phyloP scores from a whole-genome alignment of 257 asterid genomes.

The Thymus quinquecostatus region DNA sequence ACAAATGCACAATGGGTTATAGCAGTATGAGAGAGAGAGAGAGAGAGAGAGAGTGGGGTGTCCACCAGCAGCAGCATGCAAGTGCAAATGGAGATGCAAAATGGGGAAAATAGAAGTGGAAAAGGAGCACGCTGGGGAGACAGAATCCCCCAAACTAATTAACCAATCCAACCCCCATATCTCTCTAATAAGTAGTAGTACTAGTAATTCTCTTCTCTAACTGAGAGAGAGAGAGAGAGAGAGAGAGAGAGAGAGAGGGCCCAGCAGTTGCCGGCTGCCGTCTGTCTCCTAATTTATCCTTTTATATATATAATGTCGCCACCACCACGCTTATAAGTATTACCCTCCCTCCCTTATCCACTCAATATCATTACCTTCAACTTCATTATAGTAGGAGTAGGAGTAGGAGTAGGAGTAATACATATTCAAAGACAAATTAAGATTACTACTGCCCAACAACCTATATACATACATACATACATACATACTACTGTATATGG shows the following conservation, averaged over 20 bases:
- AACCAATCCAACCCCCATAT: too few relatives aligned
- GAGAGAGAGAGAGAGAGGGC: conserved; percentile 33
- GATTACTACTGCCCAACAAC: too few relatives aligned
- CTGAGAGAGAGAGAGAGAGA: too few relatives aligned
- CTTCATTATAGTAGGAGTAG: too few relatives aligned
- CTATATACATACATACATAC: too few relatives aligned
- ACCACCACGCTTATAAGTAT: neutral
- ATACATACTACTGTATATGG: too few relatives aligned
- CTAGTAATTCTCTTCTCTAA: too few relatives aligned
- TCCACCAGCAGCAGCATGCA: conserved; percentile 26
- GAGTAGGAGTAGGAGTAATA: too few relatives aligned
- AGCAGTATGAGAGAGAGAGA: neutral
- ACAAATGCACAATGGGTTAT: neutral
- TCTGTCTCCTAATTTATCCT: conserved; percentile 36
- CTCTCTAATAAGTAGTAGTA: too few relatives aligned
- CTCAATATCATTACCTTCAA: too few relatives aligned
- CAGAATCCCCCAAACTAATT: neutral
- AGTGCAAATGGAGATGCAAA: neutral
- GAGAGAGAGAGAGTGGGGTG: conserved; percentile 33
- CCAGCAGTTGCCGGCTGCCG: conserved; percentile 47
- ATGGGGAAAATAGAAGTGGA: conserved; percentile 32
- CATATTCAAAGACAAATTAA: too few relatives aligned
- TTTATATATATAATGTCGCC: neutral
- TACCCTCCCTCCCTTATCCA: neutral
- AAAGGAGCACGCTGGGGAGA: conserved; percentile 56